Conservation (phyloP, 2,329 filamentous ascomycete genomes). For the Gyromitra esculenta region DNA sequence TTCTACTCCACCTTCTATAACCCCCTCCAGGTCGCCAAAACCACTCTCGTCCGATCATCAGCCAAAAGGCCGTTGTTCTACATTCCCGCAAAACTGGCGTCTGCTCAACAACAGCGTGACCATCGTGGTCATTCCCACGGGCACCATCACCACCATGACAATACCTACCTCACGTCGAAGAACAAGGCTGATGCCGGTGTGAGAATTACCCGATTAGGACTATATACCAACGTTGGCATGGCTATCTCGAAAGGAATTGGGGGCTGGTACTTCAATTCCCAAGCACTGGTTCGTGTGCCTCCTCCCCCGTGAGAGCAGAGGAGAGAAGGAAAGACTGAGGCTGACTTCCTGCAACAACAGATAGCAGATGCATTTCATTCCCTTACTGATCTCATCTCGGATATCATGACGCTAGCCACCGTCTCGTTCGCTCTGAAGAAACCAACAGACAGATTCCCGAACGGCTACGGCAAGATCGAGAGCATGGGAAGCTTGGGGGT, state of each 20-base stretch:
- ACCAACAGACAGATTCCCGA: slow-evolving; percentile 83
- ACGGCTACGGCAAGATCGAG: slow-evolving; percentile 97
- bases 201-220: slow-evolving; percentile 87
- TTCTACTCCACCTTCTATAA: slow-evolving; percentile 29
- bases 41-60: slow-evolving; percentile 13
- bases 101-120: slow-evolving; percentile 53
- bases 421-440: slow-evolving; percentile 92
- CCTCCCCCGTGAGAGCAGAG: not conserved
- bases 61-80: slow-evolving; percentile 30
- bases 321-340: not conserved
- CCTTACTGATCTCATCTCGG: slow-evolving; percentile 92
- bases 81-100: slow-evolving; percentile 42
- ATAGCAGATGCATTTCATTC: slow-evolving; percentile 95
- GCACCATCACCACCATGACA: slow-evolving; percentile 83
- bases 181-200: slow-evolving; percentile 94
- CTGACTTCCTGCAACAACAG: slow-evolving; percentile 32
- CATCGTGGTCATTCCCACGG: slow-evolving; percentile 62
- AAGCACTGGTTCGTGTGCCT: slow-evolving; percentile 70
- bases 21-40: slow-evolving; percentile 17
- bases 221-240: slow-evolving; percentile 92
- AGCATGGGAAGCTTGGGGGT: slow-evolving; percentile 93
- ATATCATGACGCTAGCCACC: slow-evolving; percentile 91
- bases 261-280: slow-evolving; percentile 93
- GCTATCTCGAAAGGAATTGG: slow-evolving; percentile 91
- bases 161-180: slow-evolving; percentile 78